Percentiles rank a stretch among this genome's conserved stretches.
Evolutionary conservation across 73 alveolate species (phyloP).

Genomic region (Paramecium pentaurelia): DNA sequence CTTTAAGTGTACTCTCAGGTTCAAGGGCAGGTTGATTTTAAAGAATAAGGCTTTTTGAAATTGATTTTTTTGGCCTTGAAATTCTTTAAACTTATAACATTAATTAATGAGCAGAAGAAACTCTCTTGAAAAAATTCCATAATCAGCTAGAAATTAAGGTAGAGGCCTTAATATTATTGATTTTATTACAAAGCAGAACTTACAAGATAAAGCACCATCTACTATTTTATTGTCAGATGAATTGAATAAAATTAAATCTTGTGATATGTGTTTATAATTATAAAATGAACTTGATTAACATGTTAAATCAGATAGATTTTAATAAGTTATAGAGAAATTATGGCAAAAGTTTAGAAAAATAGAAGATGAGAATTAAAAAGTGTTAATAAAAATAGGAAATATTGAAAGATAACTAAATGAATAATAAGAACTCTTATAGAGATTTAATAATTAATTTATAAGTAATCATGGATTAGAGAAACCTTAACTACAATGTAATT

Average conservation of each 20-base stretch:
- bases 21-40: neutral
- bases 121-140: neutral
- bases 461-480: neutral
- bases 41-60: neutral
- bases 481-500: neutral
- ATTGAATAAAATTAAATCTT: neutral
- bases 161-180: neutral
- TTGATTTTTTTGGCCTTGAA: neutral
- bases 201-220: neutral
- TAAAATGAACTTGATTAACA: neutral
- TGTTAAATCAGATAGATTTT: neutral
- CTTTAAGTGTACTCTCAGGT: neutral
- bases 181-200: neutral
- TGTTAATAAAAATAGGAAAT: neutral
- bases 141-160: neutral
- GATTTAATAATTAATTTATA: neutral
- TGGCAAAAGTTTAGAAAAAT: neutral
- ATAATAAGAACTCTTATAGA: neutral
- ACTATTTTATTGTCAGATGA: neutral
- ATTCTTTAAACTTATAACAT: neutral
- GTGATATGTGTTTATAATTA: neutral
- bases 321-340: neutral
- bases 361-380: neutral
- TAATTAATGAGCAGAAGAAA: slow-evolving; percentile 11
- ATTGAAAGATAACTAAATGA: neutral